Evolutionary conservation across 2,329 filamentous ascomycete species (phyloP).

Genomic region (Escovopsis sp.): DNA sequence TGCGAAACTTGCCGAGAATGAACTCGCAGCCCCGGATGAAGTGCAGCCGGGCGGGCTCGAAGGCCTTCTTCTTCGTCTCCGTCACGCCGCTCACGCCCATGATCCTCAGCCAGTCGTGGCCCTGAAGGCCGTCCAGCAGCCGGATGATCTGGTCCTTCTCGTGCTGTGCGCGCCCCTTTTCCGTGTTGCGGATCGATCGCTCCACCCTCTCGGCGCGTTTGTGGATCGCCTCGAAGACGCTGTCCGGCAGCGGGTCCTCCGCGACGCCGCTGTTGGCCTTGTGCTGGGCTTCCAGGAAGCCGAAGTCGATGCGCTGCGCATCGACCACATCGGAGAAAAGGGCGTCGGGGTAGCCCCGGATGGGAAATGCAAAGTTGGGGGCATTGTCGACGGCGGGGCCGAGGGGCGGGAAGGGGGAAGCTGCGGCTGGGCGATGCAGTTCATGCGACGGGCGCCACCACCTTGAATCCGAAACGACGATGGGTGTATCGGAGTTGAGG

Average conservation of each 20-base stretch:
- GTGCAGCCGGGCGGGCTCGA: constrained; percentile 69
- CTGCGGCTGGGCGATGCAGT: constrained; percentile 8
- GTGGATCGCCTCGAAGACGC: constrained; percentile 37
- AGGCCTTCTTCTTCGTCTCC: constrained; percentile 72
- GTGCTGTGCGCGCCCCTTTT: constrained; percentile 50
- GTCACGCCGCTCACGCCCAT: constrained; percentile 82
- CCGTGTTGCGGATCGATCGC: constrained; percentile 46
- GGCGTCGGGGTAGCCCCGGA: constrained; percentile 39
- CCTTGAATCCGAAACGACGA: constrained; percentile 49
- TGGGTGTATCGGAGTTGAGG: constrained; percentile 55
- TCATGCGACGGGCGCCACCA: constrained; percentile 14
- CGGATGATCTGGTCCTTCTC: constrained; percentile 50
- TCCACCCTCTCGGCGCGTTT: constrained; percentile 44
- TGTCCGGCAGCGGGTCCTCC: constrained; percentile 41
- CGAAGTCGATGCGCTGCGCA: constrained; percentile 40
- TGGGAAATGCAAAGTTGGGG: constrained; percentile 13
- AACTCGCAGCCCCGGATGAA: constrained; percentile 72
- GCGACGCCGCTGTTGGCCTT: constrained; percentile 16
- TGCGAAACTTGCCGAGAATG: constrained; percentile 73
- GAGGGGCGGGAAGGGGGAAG: constrained; percentile 14
- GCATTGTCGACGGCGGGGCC: constrained; percentile 5
- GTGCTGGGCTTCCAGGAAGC: constrained; percentile 32
- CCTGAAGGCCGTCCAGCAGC: constrained; percentile 66
- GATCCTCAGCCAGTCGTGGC: constrained; percentile 81
- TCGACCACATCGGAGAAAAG: constrained; percentile 42